Conservation (phyloP, 2,329 filamentous ascomycete genomes). For the Alternaria rosae region DNA sequence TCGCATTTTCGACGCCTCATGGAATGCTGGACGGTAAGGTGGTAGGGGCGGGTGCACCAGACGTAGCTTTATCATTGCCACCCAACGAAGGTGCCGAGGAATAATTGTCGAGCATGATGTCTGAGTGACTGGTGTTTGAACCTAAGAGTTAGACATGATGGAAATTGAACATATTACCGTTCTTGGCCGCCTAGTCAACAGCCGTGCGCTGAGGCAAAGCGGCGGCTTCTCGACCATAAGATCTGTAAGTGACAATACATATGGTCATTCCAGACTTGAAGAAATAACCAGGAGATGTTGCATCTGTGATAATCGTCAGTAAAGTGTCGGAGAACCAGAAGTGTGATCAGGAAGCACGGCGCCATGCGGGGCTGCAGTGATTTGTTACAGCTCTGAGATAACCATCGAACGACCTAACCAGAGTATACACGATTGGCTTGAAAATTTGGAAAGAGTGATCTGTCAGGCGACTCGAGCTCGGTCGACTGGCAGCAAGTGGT, state of each 20-base stretch:
- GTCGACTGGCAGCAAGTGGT: neutral
- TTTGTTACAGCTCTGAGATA: neutral
- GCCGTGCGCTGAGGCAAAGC: neutral
- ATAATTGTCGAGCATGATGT: neutral
- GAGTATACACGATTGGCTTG: neutral
- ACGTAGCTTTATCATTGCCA: neutral
- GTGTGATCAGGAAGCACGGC: neutral
- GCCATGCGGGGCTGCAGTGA: neutral
- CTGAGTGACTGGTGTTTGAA: neutral
- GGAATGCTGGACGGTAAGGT: neutral
- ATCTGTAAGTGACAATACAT: neutral
- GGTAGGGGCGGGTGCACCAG: slow-evolving; percentile 1
- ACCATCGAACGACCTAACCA: neutral
- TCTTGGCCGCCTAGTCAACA: neutral
- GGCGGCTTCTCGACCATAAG: neutral
- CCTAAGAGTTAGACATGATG: neutral
- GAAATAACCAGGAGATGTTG: neutral
- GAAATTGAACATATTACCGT: neutral
- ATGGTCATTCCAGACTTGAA: neutral
- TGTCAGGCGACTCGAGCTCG: neutral
- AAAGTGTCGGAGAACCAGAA: neutral
- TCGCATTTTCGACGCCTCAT: neutral
- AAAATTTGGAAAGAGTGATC: neutral
- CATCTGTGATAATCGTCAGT: neutral
- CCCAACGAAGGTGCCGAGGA: neutral